Base-by-base conservation (phyloP, 2,329 filamentous ascomycete genomes). In the Incumbomyces delicatus region DNA sequence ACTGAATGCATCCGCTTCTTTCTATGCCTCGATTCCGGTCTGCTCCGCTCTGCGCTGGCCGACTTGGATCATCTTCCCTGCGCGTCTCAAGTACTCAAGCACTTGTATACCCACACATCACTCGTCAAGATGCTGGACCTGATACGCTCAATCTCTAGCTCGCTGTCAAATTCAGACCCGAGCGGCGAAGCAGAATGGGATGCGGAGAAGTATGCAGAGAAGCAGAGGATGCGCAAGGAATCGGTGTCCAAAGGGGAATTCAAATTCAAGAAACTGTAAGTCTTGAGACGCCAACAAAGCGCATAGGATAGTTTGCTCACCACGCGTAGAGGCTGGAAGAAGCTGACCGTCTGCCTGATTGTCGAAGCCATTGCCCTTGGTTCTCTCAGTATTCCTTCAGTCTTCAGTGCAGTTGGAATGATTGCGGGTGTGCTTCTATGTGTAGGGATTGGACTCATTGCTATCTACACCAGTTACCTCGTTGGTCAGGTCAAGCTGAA, bases 311-410 rank as follows among this genome's bases (percentile, higher is more conserved):
- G 33, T 6, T 5, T 35, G 16, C 33, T 35, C 13, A 35, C 33
- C 33, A 35, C 13, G 13, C n/a, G 12, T 14, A 44, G 41, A 20
- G 65, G 73, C 42, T 77, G 74, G 73, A 72, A 73, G 55, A 66
- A 69, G 17, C 60, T 73, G 32, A 73, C 70, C 1, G 60, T 73
- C 16, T 68, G 72, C 47, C 59, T 74, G 46, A 71, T 74, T 44
- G 71, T 73, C 45, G 71, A 74, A 54, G 69, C 71, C 27, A 71
- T 73, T 50, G 68, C 70, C 6, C 63, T 74, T 20, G 71, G 70
- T 33, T 67, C 63, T 32, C 60, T 72, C 49, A 70, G 68, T 43
- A 61, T 71, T 20, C 68, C 71, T 6, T 65, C 62, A 36, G 66
- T 68, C 22, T 71, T 72, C 44, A 68, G 68, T 2, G 68, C 61